Evolutionary conservation across 208 protist species (phyloP).

Genomic region (Acanthamoeba polyphaga): DNA sequence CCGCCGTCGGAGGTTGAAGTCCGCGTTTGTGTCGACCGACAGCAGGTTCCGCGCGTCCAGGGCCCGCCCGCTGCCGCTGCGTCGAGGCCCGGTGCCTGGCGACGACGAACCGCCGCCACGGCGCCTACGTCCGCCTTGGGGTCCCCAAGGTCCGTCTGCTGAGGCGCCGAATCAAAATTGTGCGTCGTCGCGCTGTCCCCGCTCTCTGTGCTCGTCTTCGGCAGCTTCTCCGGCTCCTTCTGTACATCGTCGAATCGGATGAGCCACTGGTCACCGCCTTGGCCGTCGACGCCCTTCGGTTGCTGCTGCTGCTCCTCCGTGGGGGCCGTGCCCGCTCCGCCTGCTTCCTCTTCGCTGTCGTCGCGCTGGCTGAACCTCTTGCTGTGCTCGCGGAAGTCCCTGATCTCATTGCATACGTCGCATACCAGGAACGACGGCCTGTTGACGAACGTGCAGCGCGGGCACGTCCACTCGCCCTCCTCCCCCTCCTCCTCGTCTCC

Average conservation of each 20-base stretch:
- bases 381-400: background rate
- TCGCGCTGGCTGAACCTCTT: background rate
- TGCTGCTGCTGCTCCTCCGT: too few species aligned
- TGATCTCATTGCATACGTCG: constrained; percentile 4
- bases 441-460: constrained; percentile 28
- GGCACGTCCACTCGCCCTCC: background rate
- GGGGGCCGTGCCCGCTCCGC: background rate
- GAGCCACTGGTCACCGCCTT: background rate
- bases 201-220: too few species aligned
- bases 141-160: too few species aligned
- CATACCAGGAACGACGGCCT: background rate
- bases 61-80: background rate
- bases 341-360: background rate
- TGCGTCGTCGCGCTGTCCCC: background rate
- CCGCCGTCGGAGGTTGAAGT: background rate
- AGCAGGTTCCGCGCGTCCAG: background rate
- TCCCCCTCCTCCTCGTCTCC: background rate
- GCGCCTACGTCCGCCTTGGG: too few species aligned
- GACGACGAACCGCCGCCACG: too few species aligned
- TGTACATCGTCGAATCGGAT: background rate
- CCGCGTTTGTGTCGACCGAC: background rate
- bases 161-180: too few species aligned
- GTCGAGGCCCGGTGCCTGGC: background rate
- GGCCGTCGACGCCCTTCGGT: too few species aligned
- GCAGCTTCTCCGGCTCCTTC: background rate